Conservation (phyloP, 169 alveolate genomes). For the Plasmodium vivax region DNA sequence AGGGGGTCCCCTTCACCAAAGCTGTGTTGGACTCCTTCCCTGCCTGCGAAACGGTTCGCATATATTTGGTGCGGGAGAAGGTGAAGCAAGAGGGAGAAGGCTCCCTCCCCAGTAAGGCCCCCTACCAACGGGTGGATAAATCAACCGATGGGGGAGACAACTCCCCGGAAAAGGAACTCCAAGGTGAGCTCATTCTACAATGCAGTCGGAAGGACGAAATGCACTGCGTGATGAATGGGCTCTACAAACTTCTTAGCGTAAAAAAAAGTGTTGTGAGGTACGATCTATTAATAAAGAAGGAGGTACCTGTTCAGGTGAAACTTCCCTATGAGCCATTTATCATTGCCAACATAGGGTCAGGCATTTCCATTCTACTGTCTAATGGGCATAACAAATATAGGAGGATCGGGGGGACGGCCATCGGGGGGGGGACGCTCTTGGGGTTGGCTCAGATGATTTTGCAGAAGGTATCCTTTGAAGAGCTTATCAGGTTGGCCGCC, state of each 20-base stretch:
- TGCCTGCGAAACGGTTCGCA: background rate
- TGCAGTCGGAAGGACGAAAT: constrained; percentile 90
- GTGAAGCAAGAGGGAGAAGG: background rate
- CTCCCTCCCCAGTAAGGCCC: background rate
- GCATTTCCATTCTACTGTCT: constrained; percentile 91
- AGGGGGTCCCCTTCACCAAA: background rate
- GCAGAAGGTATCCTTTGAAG: constrained; percentile 86
- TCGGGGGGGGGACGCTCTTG: constrained; percentile 94
- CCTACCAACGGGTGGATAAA: background rate
- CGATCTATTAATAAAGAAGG: constrained; percentile 76
- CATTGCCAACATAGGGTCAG: constrained; percentile 92
- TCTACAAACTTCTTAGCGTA: constrained; percentile 80
- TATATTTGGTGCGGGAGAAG: background rate
- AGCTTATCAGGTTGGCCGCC: constrained; percentile 83
- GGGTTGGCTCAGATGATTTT: constrained; percentile 89
- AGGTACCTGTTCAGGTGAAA: constrained; percentile 75
- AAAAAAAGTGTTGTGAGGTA: constrained; percentile 83
- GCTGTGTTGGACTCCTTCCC: background rate
- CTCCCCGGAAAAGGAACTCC: background rate
- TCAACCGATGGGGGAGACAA: background rate
- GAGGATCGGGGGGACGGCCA: constrained; percentile 90
- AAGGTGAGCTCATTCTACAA: constrained; percentile 78
- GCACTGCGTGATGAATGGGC: constrained; percentile 87
- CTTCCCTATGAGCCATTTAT: constrained; percentile 86
- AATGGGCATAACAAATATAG: background rate